Conservation (phyloP, 2,329 filamentous ascomycete species). For the Bipolaris zeicola region DNA sequence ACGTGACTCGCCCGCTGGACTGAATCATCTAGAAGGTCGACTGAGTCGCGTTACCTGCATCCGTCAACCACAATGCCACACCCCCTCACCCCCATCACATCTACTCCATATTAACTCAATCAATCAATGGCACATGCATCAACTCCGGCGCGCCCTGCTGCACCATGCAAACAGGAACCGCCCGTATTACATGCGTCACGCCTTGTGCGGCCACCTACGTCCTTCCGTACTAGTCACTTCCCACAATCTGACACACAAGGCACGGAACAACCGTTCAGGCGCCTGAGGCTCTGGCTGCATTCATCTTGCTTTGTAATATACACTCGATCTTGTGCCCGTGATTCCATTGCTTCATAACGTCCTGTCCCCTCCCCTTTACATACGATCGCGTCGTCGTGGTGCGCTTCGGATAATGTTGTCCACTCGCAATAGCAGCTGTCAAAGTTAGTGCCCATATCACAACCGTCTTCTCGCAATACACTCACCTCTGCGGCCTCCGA, state of each 20-base stretch:
- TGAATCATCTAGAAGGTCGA: neutral
- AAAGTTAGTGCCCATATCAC: conserved; percentile 33
- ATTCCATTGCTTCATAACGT: conserved; percentile 23
- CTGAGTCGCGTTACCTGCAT: neutral
- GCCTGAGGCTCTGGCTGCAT: conserved; percentile 26
- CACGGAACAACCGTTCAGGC: neutral
- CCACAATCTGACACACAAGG: neutral
- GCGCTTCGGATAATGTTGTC: conserved; percentile 98
- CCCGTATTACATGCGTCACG: conserved; percentile 4
- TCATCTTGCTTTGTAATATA: conserved; percentile 34
- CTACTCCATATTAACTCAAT: no score
- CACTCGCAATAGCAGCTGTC: conserved; percentile 82
- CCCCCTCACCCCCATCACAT: no score
- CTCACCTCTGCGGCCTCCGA: conserved; percentile 95
- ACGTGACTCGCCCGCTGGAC: neutral
- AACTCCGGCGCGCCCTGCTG: conserved; percentile 6
- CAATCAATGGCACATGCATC: neutral
- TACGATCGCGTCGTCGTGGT: conserved; percentile 79
- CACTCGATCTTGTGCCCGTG: conserved; percentile 33
- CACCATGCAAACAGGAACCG: neutral
- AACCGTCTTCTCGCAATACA: conserved; percentile 5
- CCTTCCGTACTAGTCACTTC: neutral
- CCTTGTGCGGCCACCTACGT: neutral
- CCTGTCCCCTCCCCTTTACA: conserved; percentile 54
- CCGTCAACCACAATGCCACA: neutral